Evolutionary conservation across 441 rosid genomes (phyloP), one percentile per base, ranked within the genome.

Genomic region (Eutrema salsugineum): DNA sequence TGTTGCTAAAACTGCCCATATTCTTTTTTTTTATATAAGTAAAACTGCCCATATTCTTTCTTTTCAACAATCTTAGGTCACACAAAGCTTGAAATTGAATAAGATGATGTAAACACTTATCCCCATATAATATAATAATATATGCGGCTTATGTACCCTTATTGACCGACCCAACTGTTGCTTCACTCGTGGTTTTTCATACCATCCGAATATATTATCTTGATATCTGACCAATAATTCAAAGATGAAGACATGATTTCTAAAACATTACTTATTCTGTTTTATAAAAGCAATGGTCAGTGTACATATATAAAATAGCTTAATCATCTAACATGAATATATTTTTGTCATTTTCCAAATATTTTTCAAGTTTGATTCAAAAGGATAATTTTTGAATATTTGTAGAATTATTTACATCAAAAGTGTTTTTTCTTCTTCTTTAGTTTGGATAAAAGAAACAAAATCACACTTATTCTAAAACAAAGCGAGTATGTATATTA

Each of bases 91-190:
- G 71, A 56, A 46, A 56, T 17, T 36, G 59, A 64, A 56, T 24
- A 46, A 24, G 28, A 65, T 72, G 77, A 72, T 65, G 71, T 65
- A 16, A 72, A 53, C 40, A 55, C 56, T 72, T 43, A 54, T 43
- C 22, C 28, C 39, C 3, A 63, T 17, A 46, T 33, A n/a, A n/a
- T n/a, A n/a, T n/a, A n/a, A 32, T 44, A 32, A 20, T 19, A 14
- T 33, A 50, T 71, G 30, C 43, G 28, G 22, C 55, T 22, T 53
- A 35, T 64, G 77, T 55, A 33, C 10, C 42, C 30, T 46, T 36
- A 11, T 12, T 17, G 71, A 64, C 77, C 19, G 76, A 64, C 66
- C 35, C 19, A 56, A 35, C 11, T 63, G 20, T 63, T 72, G 60
- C 60, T 64, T 64, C 71, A 56, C 60, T 65, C 24, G 9, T 44